Evolutionary conservation across 2,329 filamentous ascomycete species (phyloP).

Genomic region (Stagonosporopsis rhizophila): DNA sequence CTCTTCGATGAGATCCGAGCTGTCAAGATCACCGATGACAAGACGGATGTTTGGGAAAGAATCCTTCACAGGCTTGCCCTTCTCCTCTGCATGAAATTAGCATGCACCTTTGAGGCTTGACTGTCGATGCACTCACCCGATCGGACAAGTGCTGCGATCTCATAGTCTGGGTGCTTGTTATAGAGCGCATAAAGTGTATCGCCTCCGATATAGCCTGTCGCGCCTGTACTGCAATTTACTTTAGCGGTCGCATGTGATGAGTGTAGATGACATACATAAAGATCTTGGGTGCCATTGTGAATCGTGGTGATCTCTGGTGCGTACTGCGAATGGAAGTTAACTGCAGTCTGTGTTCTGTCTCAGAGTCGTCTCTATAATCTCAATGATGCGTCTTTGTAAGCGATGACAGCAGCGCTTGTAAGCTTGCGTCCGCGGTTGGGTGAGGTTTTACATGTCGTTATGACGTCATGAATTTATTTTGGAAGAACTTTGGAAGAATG

Average conservation of each 20-base stretch:
- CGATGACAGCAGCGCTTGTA: neutral
- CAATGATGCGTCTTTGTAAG: constrained; percentile 2
- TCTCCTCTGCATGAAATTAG: constrained; percentile 41
- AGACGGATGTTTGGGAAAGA: constrained; percentile 56
- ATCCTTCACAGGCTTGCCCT: constrained; percentile 52
- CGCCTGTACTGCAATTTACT: constrained; percentile 30
- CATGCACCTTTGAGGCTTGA: no score
- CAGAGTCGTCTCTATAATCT: neutral
- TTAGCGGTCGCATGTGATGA: neutral
- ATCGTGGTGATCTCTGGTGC: neutral
- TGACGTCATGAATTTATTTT: constrained; percentile 8
- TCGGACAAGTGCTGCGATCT: constrained; percentile 55
- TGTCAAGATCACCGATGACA: constrained; percentile 59
- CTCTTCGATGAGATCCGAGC: constrained; percentile 53
- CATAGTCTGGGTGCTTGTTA: constrained; percentile 55
- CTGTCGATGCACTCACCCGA: constrained; percentile 15
- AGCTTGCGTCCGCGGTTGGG: constrained; percentile 1
- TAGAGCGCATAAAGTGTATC: constrained; percentile 55
- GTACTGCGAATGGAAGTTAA: neutral
- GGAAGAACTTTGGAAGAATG: constrained; percentile 4
- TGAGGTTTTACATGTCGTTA: neutral
- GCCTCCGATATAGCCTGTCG: constrained; percentile 43
- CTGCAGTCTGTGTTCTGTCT: no score
- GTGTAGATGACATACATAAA: constrained; percentile 24
- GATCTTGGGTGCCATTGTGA: constrained; percentile 32